A percentile compares a stretch with the other conserved stretches of the same genome.
Evolutionary conservation across 805 yeast species (phyloP).

Genomic region (Hanseniaspora vineae): DNA sequence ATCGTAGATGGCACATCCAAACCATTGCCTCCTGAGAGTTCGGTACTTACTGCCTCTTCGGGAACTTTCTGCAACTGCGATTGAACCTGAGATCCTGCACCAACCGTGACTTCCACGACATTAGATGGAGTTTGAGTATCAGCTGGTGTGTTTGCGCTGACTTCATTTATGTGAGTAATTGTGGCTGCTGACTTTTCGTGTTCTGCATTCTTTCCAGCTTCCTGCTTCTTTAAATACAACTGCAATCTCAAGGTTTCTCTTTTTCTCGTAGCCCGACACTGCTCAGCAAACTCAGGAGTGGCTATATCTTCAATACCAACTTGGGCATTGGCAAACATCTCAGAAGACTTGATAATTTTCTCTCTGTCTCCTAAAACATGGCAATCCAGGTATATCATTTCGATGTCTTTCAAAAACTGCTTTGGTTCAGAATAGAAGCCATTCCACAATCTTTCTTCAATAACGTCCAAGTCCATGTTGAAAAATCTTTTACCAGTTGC

Average conservation of each 20-base stretch:
- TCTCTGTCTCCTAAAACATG: constrained; percentile 71
- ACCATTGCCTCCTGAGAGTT: too few species aligned
- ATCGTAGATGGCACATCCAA: too few species aligned
- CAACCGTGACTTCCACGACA: too few species aligned
- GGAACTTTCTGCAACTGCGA: too few species aligned
- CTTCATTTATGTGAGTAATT: not conserved
- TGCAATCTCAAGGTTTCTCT: constrained; percentile 49
- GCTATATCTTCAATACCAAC: constrained; percentile 88
- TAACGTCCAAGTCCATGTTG: constrained; percentile 88
- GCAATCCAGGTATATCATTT: constrained; percentile 72
- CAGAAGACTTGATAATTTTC: constrained; percentile 67
- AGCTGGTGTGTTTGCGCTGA: not conserved
- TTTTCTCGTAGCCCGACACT: constrained; percentile 60
- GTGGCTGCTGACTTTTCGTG: not conserved
- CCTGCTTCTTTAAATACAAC: constrained; percentile 14
- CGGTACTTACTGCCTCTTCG: too few species aligned
- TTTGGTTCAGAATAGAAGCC: constrained; percentile 89
- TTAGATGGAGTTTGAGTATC: too few species aligned
- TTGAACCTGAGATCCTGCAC: too few species aligned
- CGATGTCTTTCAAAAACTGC: constrained; percentile 76
- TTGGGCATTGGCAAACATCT: constrained; percentile 92
- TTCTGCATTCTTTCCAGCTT: constrained; percentile 19
- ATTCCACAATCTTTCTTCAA: constrained; percentile 94
- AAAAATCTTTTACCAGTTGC: constrained; percentile 57
- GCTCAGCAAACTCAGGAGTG: constrained; percentile 53